Evolutionary conservation across 2,329 filamentous ascomycete genomes (phyloP).

Genomic region (Neopestalotiopsis sp.): DNA sequence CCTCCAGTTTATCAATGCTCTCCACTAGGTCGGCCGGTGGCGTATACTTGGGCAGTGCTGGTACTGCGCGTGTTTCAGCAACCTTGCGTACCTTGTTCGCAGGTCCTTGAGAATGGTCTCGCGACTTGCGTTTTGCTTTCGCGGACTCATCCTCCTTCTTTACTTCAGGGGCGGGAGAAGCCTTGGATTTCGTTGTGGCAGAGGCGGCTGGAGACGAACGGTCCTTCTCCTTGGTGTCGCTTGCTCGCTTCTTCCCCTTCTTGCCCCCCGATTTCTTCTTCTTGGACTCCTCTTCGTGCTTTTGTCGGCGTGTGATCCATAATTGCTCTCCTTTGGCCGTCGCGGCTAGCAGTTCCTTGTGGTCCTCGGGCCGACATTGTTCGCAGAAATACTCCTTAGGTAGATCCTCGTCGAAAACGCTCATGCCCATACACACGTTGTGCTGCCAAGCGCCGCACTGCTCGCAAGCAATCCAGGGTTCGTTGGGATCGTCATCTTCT

Average conservation of each 20-base stretch:
- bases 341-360: conserved; percentile 79
- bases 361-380: conserved; percentile 81
- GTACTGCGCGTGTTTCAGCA: conserved; percentile 51
- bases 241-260: conserved; percentile 59
- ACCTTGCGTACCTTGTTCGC: conserved; percentile 59
- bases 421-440: conserved; percentile 91
- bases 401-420: conserved; percentile 76
- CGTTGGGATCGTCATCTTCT: conserved; percentile 76
- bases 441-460: conserved; percentile 95
- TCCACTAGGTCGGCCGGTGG: conserved; percentile 57
- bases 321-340: conserved; percentile 82
- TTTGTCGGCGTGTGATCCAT: conserved; percentile 75
- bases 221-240: conserved; percentile 67
- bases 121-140: conserved; percentile 61
- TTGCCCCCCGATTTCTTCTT: conserved; percentile 67
- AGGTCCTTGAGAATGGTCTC: conserved; percentile 59
- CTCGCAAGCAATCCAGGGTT: conserved; percentile 96
- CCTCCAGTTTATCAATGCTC: conserved; percentile 61
- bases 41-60: conserved; percentile 46
- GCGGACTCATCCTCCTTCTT: conserved; percentile 51
- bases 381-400: conserved; percentile 93
- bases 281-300: conserved; percentile 67
- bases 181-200: conserved; percentile 41
- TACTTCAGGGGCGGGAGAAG: conserved; percentile 42
- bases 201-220: conserved; percentile 48